Evolutionary conservation across 495 filamentous ascomycete species (phyloP).

Genomic region (Penicillium cataractarum): DNA sequence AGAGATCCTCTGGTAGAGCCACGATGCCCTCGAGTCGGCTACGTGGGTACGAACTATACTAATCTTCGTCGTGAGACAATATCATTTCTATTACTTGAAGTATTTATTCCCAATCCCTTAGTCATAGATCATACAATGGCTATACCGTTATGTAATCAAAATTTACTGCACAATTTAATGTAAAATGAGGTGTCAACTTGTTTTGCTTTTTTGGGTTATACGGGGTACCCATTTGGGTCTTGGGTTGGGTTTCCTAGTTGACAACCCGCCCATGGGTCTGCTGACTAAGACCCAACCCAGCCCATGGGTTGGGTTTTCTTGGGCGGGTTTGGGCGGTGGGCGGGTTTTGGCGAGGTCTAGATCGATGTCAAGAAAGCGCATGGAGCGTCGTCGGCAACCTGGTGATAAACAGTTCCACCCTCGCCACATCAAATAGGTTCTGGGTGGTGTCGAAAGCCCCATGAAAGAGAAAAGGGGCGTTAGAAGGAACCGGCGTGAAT

Average conservation of each 20-base stretch:
- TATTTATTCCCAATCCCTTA: not conserved
- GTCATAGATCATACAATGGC: not conserved
- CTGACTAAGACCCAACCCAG: slow-evolving; percentile 13
- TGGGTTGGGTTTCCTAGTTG: slow-evolving; percentile 5
- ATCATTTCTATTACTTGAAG: not conserved
- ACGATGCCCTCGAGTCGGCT: not conserved
- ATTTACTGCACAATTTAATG: slow-evolving; percentile 3
- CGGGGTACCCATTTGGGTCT: slow-evolving; percentile 10
- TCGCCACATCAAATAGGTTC: too few relatives aligned
- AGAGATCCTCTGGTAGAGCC: slow-evolving; percentile 8
- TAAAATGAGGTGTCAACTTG: not conserved
- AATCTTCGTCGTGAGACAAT: not conserved
- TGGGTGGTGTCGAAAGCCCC: too few relatives aligned
- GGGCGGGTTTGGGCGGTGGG: slow-evolving; percentile 3
- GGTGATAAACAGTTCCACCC: too few relatives aligned
- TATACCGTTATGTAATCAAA: slow-evolving; percentile 8
- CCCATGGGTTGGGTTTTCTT: slow-evolving; percentile 7
- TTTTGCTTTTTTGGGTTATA: slow-evolving; percentile 9
- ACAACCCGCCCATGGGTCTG: slow-evolving; percentile 10
- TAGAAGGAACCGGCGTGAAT: too few relatives aligned
- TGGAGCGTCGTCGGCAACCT: too few relatives aligned
- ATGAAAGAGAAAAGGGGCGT: too few relatives aligned
- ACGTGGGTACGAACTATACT: not conserved
- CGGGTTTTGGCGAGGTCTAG: slow-evolving; percentile 5
- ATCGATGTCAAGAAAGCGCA: too few relatives aligned